Evolutionary conservation across 2,329 filamentous ascomycete genomes (phyloP), one percentile per base, ranked within the genome.

Genomic region (Penicillium sp.): DNA sequence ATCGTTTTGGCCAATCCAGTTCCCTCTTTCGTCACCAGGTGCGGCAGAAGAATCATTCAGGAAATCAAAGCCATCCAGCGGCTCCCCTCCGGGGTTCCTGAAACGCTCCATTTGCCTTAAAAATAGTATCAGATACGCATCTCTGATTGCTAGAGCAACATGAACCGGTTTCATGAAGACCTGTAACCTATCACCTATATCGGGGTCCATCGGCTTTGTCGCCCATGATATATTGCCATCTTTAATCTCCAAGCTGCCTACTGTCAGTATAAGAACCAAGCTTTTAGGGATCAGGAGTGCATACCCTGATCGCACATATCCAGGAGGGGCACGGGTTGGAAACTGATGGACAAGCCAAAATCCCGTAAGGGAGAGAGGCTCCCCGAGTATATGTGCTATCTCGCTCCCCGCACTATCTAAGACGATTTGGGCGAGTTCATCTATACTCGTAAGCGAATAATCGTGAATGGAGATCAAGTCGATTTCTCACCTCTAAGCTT

Each of bases 321-420:
- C 79, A 5, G 86, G 84, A 1, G 86, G 85, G 40, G 85, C 82
- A 35, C 73, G 74, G 41, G 73, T 71, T 0, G 86, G 86, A 59
- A 83, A 88, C 47, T 84, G 78, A 26, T 87, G 75, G 38, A 87
- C 80, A 28, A 89, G 75, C 85, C 84, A 88, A 48, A 74, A 77
- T 53, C 79, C 79, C 33, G 75, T 76, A 30, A 86, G 58, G 36
- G 74, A 75, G 46, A 84, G 76, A 0, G 77, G 71, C 26, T 75
- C 75, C 10, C 84, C 84, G 31, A 77, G 77, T 33, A 77, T 71
- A 3, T 72, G 63, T 9, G 61, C 70, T n/a, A 85, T 67, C 2
- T 77, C 54, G 0, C 65, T 73, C 28, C 76, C 73, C 1, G 82
- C 77, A 12, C 77, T 69, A 31, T 63, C 64, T 30, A 75, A 66